These are phyloP conservation scores for Claviceps lovelessii DNA, from an alignment of 2,329 filamentous ascomycete genomes.

Conservation along the genomic window DNA sequence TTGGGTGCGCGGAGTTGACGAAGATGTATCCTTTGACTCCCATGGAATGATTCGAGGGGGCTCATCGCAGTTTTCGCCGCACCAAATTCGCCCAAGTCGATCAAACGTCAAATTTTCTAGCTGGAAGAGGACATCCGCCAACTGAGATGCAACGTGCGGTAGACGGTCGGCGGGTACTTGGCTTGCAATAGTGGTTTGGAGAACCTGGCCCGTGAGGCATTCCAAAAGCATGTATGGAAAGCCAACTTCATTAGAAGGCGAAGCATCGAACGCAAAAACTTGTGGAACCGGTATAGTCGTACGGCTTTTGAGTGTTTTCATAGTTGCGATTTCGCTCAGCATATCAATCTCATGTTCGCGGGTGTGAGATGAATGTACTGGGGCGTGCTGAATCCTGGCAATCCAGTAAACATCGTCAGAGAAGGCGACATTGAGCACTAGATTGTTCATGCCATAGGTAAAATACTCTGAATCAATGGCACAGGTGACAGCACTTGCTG, in stretches of 20 bases:
- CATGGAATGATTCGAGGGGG: constrained; percentile 5
- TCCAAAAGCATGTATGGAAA: constrained; percentile 6
- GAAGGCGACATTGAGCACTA: constrained; percentile 4
- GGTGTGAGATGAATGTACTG: constrained; percentile 1
- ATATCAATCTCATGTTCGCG: constrained; percentile 2
- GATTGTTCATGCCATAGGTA: constrained; percentile 9
- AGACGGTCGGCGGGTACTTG: not conserved
- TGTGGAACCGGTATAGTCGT: constrained; percentile 4
- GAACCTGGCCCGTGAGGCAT: constrained; percentile 2
- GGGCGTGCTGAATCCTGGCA: constrained; percentile 4
- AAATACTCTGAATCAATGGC: not conserved
- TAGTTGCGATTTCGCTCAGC: constrained; percentile 6
- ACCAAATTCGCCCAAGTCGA: constrained; percentile 5
- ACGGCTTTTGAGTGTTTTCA: constrained; percentile 3
- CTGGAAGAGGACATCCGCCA: constrained; percentile 5
- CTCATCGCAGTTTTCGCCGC: constrained; percentile 6
- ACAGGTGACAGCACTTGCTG: not conserved
- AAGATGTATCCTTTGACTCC: not conserved
- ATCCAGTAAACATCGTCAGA: constrained; percentile 4
- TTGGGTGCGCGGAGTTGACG: not conserved
- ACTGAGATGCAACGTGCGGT: not conserved
- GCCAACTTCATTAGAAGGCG: constrained; percentile 3
- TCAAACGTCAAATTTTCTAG: constrained; percentile 4
- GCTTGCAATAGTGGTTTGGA: constrained; percentile 2
- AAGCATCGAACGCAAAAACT: constrained; percentile 2